Evolutionary conservation across 23 red algal species (phyloP), one percentile per base, ranked within the genome.

Genomic region (Gracilariopsis chorda): DNA sequence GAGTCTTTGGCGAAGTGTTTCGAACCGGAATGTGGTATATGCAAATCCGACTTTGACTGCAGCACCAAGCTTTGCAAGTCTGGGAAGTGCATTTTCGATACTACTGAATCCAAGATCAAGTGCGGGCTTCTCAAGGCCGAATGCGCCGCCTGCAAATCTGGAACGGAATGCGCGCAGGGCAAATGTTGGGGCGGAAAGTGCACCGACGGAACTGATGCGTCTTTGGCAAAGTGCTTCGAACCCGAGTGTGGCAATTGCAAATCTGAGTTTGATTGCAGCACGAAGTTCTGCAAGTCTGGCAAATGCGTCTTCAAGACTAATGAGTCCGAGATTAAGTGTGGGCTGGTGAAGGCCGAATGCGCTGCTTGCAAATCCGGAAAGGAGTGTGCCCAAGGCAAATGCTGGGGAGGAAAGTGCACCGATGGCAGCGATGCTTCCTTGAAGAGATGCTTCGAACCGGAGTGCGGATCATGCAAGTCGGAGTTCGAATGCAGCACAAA

Each of bases 401-500:
- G 72, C 72, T 78, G 72, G 72, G 45, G 44, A 28, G 12, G 49
- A 11, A 80, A 80, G 76, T 80, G 76, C 42, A 14, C 55, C 37
- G 48, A 52, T 19, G 23, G 25, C 19, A 80, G 7, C 7, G 45
- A 11, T 0, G 76, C 45, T 32, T 80, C 76, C 7, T 7, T 40
- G 13, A 53, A 27, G 19, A 55, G n/a, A n/a, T 55, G 49, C 49
- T 55, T 55, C 49, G 16, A 16, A 16, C 62, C 62, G 27, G 49
- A 55, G n/a, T 55, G 49, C n/a, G 49, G 16, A 55, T 13, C 62
- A 13, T 69, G 62, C 29, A 20, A n/a, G n/a, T n/a, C n/a, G n/a
- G n/a, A n/a, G n/a, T n/a, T n/a, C n/a, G n/a, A n/a, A n/a, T n/a
- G n/a, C n/a, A n/a, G n/a, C n/a, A n/a, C n/a, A n/a, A n/a, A n/a